Evolutionary conservation across 164 flowering plant genomes (phyloP).

Genomic region (Cinnamomum micranthum): DNA sequence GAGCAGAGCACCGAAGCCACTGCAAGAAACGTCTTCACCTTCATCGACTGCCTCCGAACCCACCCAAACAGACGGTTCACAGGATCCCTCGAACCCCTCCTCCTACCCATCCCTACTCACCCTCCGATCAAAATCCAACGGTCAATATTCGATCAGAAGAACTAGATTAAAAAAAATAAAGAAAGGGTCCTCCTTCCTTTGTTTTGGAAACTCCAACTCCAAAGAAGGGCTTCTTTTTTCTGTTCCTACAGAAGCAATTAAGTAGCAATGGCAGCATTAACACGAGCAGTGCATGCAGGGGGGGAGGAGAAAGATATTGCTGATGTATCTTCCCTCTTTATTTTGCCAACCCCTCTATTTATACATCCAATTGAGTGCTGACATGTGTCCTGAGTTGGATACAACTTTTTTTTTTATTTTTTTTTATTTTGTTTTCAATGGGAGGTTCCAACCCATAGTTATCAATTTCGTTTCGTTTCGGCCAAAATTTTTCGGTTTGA

Average conservation of each 20-base stretch:
- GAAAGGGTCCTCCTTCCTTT: not conserved
- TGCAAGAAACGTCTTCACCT: constrained; percentile 46
- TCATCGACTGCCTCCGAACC: constrained; percentile 52
- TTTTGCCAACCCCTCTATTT: too few relatives aligned
- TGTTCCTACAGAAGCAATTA: not conserved
- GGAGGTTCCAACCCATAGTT: too few relatives aligned
- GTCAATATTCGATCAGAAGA: too few relatives aligned
- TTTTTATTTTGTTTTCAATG: too few relatives aligned
- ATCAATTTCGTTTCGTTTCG: too few relatives aligned
- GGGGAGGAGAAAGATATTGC: not conserved
- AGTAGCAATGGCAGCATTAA: not conserved
- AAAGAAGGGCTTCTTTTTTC: not conserved
- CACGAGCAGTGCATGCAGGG: not conserved
- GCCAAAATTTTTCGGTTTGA: too few relatives aligned
- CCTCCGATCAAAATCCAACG: not conserved
- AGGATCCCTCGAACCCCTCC: constrained; percentile 30
- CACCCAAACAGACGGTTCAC: constrained; percentile 46
- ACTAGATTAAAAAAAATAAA: not conserved
- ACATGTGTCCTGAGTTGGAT: too few relatives aligned
- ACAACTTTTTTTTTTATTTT: too few relatives aligned
- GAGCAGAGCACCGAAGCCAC: constrained; percentile 19
- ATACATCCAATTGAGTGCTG: too few relatives aligned
- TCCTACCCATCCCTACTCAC: constrained; percentile 39
- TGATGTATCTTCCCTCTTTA: too few relatives aligned
- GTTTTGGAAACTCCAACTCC: not conserved